Base-by-base conservation (phyloP, 208 protist species). In the Trypanosoma mega region DNA sequence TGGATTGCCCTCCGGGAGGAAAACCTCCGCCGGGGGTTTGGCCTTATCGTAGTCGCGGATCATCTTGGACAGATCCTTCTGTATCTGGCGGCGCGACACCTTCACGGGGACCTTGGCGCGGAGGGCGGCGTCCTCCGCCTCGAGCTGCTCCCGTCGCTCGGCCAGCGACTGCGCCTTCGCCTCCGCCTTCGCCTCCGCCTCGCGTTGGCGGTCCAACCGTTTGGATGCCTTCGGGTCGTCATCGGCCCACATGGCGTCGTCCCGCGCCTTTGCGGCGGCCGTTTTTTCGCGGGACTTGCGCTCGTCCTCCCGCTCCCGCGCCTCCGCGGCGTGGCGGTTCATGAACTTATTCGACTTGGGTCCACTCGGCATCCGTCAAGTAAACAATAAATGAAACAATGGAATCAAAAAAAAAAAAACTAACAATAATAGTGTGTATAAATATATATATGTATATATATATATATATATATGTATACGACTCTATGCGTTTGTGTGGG, bases 61-160 rank as follows among this genome's bases (percentile, higher is more conserved):
- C 82, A 90, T 84, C 76, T 93, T 93, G 16, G 82, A 64, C 56
- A 96, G 64, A 31, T 92, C 81, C 66, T 92, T 92, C 66, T 96
- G 90, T 6, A 90, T 68, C 52, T 90, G 78, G 4, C 90, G 83
- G 52, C 87, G 60, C 0, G 74, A 59, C 2, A 94, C 85, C 61
- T 94, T 92, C 44, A 74, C 68, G 7, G 86, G 90, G 16, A 75
- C 77, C 57, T 87, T 87, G 16, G 31, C 18, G 59, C 47, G 75
- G 27, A 85, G 41, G 71, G 91, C 85, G 21, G 50, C 49, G 47
- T 96, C 86, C 72, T 96, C 85, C 65, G 70, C 26, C 30, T 57
- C 47, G 8, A 93, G 76, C 52, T 92, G 84, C 54, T 89, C 76
- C 62, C 71, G 72, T 72, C 88, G 85, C 68, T 92, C 74, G 29